Conservation (phyloP, 164 flowering plant genomes). For the Akebia trifoliata region DNA sequence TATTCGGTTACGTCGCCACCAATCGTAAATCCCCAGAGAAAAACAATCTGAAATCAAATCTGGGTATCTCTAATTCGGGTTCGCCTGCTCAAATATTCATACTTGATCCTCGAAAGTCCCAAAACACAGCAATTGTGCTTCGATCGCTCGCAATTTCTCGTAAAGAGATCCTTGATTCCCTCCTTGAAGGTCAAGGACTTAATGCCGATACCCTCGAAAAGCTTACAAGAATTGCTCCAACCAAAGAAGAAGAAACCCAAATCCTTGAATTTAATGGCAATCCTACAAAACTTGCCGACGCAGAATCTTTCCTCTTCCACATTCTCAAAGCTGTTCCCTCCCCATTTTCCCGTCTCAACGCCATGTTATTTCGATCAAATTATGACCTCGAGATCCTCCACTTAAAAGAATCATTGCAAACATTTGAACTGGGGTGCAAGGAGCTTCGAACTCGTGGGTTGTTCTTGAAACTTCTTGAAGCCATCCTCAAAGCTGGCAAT, state of each 20-base stretch:
- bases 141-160: slow-evolving; percentile 46
- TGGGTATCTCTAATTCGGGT: slow-evolving; percentile 18
- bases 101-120: slow-evolving; percentile 69
- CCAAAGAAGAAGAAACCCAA: slow-evolving; percentile 39
- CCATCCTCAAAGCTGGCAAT: slow-evolving; percentile 84
- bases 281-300: slow-evolving; percentile 51
- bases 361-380: slow-evolving; percentile 51
- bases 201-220: slow-evolving; percentile 48
- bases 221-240: slow-evolving; percentile 49
- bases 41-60: slow-evolving; percentile 10
- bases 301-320: slow-evolving; percentile 55
- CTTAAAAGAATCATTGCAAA: slow-evolving; percentile 46
- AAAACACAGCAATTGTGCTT: slow-evolving; percentile 55
- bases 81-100: slow-evolving; percentile 45
- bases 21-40: slow-evolving; percentile 35
- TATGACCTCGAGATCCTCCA: slow-evolving; percentile 48
- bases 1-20: slow-evolving; percentile 71
- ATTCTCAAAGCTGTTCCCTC: slow-evolving; percentile 46
- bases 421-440: slow-evolving; percentile 56
- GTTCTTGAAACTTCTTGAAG: slow-evolving; percentile 74
- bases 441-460: slow-evolving; percentile 65
- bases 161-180: slow-evolving; percentile 43
- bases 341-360: slow-evolving; percentile 47
- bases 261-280: slow-evolving; percentile 43
- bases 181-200: slow-evolving; percentile 47